Conservation (phyloP, 2,329 filamentous ascomycete genomes). For the Arthrobotrys sphaeroides region DNA sequence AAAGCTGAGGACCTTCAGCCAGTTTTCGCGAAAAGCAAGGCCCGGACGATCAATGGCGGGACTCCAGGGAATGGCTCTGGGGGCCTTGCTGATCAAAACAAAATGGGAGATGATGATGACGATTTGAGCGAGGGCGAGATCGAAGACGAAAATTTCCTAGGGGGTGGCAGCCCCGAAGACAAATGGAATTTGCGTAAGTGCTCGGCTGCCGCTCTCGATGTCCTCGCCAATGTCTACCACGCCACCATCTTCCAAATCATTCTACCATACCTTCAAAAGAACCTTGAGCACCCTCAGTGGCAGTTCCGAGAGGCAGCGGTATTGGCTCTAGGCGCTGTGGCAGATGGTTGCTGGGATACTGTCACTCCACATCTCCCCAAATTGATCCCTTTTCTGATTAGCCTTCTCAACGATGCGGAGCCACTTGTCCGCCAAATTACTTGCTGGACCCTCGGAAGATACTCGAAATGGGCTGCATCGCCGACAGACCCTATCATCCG, state of each 20-base stretch:
- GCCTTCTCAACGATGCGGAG: conserved; percentile 82
- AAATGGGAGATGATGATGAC: conserved; percentile 66
- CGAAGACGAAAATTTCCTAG: conserved; percentile 75
- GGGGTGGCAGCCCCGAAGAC: conserved; percentile 80
- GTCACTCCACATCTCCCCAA: conserved; percentile 91
- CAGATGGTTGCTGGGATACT: conserved; percentile 89
- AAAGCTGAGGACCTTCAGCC: conserved; percentile 90
- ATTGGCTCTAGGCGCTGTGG: conserved; percentile 90
- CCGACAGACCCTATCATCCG: conserved; percentile 74
- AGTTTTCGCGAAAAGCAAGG: conserved; percentile 78
- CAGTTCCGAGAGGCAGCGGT: conserved; percentile 92
- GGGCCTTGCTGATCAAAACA: conserved; percentile 68
- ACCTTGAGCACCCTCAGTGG: conserved; percentile 89
- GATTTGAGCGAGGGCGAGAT: conserved; percentile 89
- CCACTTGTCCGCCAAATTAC: conserved; percentile 95
- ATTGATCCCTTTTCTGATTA: conserved; percentile 87
- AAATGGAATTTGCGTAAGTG: conserved; percentile 96
- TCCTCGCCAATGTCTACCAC: conserved; percentile 90
- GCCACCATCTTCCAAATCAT: conserved; percentile 89
- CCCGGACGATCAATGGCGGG: conserved; percentile 69
- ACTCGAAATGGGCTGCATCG: conserved; percentile 88
- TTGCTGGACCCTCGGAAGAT: conserved; percentile 95
- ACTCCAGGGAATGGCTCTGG: conserved; percentile 66
- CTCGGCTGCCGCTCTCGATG: conserved; percentile 92
- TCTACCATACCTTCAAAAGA: conserved; percentile 88